Base-by-base conservation (phyloP, 192 early-diverging fungal genomes). In the Pilaira anomala region DNA sequence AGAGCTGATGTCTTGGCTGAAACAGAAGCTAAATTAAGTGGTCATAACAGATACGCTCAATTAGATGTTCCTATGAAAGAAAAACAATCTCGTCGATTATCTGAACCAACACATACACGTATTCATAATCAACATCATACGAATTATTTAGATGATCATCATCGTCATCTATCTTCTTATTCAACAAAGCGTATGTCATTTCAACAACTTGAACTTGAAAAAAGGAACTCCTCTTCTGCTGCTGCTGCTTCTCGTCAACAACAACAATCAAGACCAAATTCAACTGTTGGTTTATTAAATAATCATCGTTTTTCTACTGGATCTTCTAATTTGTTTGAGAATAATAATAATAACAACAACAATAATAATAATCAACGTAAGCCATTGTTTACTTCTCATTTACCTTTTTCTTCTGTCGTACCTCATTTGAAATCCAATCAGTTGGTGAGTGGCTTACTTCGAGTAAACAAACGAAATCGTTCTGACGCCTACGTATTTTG, bases 401-500 rank as follows among this genome's bases (percentile, higher is more conserved):
- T 83, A 51, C 79, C 81, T n/a, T 80, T 77, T 66, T 78, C 78
- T 0, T 74, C 74, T 36, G 71, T 83, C 14, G 72, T 75, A 22
- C 67, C 78, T 16, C 67, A 74, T 40, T 59, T 80, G n/a, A 80
- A 80, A 60, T 68, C 66, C 22, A 48, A 81, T 25, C 52, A 67
- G n/a, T 78, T 92, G n/a, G 75, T 88, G 16, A 77, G 85, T 29
- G 94, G 92, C n/a, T 74, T 85, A 1, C 63, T 97, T 4, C 84
- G 94, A 46, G 84, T 94, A 68, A 97, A 92, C 75, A 89, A 88
- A 45, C 80, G 84, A 53, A 89, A 90, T 68, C 76, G 86, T n/a
- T 83, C 78, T 29, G 92, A 94, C 58, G 93, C 90, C 21, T 97
- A 97, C 73, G 92, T 93, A 18, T 84, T 87, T 8, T 76, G 87